Percentiles rank a stretch among this genome's conserved stretches.
Evolutionary conservation across 2,329 filamentous ascomycete genomes (phyloP).

Genomic region (Fusarium decemcellulare): DNA sequence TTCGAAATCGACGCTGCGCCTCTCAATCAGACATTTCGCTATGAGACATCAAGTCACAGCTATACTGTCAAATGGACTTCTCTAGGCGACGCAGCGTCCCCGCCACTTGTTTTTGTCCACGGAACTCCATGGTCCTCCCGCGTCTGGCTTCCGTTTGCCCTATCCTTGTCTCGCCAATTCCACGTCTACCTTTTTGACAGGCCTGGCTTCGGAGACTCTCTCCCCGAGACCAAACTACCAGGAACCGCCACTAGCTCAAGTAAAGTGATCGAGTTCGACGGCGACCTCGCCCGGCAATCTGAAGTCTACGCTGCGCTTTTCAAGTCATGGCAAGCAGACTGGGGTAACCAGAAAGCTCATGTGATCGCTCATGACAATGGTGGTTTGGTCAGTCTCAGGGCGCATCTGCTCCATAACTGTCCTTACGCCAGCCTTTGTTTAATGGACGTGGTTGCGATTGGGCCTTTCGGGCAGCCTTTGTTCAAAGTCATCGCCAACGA

Average conservation of each 20-base stretch:
- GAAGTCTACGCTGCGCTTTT: conserved; percentile 56
- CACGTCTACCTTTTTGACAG: conserved; percentile 61
- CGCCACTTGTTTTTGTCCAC: conserved; percentile 60
- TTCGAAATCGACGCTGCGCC: conserved; percentile 15
- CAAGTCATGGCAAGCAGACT: conserved; percentile 49
- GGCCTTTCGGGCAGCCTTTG: conserved; percentile 59
- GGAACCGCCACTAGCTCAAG: conserved; percentile 5
- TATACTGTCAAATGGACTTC: conserved; percentile 52
- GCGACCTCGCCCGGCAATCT: conserved; percentile 55
- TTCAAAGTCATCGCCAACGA: conserved; percentile 58
- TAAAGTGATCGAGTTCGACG: conserved; percentile 46
- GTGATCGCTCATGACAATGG: conserved; percentile 62
- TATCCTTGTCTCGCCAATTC: conserved; percentile 52
- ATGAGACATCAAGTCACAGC: conserved; percentile 46
- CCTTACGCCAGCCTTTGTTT: conserved; percentile 57
- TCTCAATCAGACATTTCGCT: conserved; percentile 47
- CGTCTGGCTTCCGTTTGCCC: conserved; percentile 55
- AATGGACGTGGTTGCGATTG: conserved; percentile 59
- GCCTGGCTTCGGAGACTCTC: conserved; percentile 59
- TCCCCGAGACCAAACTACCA: conserved; percentile 42
- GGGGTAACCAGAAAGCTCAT: conserved; percentile 48
- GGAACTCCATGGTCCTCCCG: conserved; percentile 63
- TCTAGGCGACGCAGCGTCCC: conserved; percentile 47
- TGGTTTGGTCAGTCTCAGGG: conserved; percentile 57
- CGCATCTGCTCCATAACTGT: conserved; percentile 54